Conservation (phyloP, 2,329 filamentous ascomycete genomes). For the Phialocephala sp. region DNA sequence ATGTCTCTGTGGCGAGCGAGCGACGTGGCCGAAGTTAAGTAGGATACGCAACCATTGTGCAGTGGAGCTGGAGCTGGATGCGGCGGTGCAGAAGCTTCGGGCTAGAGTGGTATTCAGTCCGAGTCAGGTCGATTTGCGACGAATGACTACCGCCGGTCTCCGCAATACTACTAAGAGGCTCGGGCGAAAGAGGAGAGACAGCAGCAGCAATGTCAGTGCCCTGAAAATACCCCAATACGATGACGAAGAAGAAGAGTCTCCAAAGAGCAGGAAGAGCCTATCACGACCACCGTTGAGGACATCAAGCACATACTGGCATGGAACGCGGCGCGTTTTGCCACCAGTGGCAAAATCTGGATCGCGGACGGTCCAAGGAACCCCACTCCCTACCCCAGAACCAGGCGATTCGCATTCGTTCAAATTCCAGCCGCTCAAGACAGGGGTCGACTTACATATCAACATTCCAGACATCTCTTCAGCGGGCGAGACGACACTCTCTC, state of each 20-base stretch:
- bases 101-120: conserved; percentile 58
- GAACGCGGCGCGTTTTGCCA: conserved; percentile 22
- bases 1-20: conserved; percentile 78
- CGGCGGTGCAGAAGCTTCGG: conserved; percentile 71
- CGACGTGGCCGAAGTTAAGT: conserved; percentile 90
- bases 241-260: conserved; percentile 20
- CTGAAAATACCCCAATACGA: conserved; percentile 18
- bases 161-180: conserved; percentile 20
- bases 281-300: conserved; percentile 35
- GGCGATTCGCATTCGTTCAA: conserved; percentile 25
- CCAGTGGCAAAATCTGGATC: conserved; percentile 18
- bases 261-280: conserved; percentile 22
- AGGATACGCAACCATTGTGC: conserved; percentile 86
- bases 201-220: conserved; percentile 27
- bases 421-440: conserved; percentile 18
- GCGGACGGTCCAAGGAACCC: conserved; percentile 28
- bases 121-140: conserved; percentile 41
- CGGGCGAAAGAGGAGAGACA: conserved; percentile 35
- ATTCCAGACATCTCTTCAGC: conserved; percentile 37
- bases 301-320: conserved; percentile 29
- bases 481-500: conserved; percentile 39
- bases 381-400: conserved; percentile 25
- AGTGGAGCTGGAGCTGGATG: conserved; percentile 84
- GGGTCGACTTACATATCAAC: conserved; percentile 24
- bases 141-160: conserved; percentile 36